A percentile compares a stretch with the other conserved stretches of the same genome.
Evolutionary conservation across 2,329 filamentous ascomycete genomes (phyloP).

Genomic region (Ophiocordyceps australis): DNA sequence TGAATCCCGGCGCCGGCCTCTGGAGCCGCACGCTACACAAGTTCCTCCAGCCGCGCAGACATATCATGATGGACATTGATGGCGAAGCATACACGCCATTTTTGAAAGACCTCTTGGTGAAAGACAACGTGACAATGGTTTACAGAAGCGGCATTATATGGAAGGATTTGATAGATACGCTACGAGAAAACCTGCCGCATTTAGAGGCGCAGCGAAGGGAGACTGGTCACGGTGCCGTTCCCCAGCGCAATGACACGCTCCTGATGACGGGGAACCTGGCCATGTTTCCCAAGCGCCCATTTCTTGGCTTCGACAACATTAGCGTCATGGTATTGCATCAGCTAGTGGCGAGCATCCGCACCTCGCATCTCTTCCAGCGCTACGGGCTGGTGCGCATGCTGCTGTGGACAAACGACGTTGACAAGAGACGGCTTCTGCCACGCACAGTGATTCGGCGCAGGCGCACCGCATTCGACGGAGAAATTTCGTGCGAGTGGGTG

Average conservation of each 20-base stretch:
- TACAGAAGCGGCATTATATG: constrained; percentile 40
- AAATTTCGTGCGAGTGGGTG: constrained; percentile 40
- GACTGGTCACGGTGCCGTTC: constrained; percentile 16
- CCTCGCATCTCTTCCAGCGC: constrained; percentile 44
- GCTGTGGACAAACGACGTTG: constrained; percentile 47
- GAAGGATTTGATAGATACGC: constrained; percentile 35
- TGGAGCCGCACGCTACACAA: constrained; percentile 67
- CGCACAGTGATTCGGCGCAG: constrained; percentile 33
- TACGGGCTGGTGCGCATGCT: constrained; percentile 71
- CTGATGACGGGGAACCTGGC: constrained; percentile 55
- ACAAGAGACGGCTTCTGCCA: constrained; percentile 42
- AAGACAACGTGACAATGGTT: constrained; percentile 28
- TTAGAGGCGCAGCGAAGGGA: constrained; percentile 38
- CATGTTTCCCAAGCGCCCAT: constrained; percentile 29
- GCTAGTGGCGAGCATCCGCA: constrained; percentile 39
- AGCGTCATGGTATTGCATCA: constrained; percentile 40
- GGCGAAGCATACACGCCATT: constrained; percentile 36
- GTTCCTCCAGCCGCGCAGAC: constrained; percentile 56
- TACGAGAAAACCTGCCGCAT: constrained; percentile 30
- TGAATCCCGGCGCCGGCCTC: constrained; percentile 64
- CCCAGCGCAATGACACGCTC: constrained; percentile 49
- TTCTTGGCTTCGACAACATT: constrained; percentile 34
- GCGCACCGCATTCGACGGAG: constrained; percentile 38
- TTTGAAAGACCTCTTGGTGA: constrained; percentile 37
- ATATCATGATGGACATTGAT: constrained; percentile 68